phyloP scores from a whole-genome alignment of 345 rosid species.

The Combretum micranthum region DNA sequence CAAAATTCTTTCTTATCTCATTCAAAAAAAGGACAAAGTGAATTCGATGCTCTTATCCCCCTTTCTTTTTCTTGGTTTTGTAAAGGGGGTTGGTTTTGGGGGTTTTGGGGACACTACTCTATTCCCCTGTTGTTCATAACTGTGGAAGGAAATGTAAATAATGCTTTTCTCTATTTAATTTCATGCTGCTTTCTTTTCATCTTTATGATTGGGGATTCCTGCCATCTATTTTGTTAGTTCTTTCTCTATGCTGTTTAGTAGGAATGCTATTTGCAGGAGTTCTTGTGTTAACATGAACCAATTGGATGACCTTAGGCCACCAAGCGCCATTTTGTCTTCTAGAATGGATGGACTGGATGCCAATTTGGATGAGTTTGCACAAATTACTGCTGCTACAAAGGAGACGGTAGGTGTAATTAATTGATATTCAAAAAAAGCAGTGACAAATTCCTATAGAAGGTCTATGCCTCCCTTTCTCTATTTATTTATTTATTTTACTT shows the following conservation, averaged over 20 bases:
- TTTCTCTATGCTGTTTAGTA: not conserved
- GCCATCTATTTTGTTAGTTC: not conserved
- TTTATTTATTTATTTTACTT: slow-evolving; percentile 8
- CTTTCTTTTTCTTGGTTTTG: no score
- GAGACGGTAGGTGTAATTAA: slow-evolving; percentile 42
- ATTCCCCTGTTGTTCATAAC: no score
- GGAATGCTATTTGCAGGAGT: not conserved
- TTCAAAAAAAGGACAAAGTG: no score
- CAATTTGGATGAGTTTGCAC: slow-evolving; percentile 45
- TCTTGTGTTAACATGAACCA: not conserved
- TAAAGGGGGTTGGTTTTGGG: no score
- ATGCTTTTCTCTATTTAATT: no score
- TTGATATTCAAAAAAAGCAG: not conserved
- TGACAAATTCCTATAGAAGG: not conserved
- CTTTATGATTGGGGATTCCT: no score
- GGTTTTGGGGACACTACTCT: no score
- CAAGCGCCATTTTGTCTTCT: slow-evolving; percentile 50
- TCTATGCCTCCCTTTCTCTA: not conserved
- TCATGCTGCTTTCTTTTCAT: no score
- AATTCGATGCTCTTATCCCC: no score
- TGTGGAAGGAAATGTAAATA: no score
- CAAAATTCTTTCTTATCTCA: not conserved
- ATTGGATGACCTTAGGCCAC: slow-evolving; percentile 34
- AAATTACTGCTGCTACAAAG: slow-evolving; percentile 47
- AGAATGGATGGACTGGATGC: slow-evolving; percentile 45